Percentiles rank a stretch among this genome's conserved stretches.
Evolutionary conservation across 2,329 filamentous ascomycete species (phyloP).

Genomic region (Xylaria hypoxylon): DNA sequence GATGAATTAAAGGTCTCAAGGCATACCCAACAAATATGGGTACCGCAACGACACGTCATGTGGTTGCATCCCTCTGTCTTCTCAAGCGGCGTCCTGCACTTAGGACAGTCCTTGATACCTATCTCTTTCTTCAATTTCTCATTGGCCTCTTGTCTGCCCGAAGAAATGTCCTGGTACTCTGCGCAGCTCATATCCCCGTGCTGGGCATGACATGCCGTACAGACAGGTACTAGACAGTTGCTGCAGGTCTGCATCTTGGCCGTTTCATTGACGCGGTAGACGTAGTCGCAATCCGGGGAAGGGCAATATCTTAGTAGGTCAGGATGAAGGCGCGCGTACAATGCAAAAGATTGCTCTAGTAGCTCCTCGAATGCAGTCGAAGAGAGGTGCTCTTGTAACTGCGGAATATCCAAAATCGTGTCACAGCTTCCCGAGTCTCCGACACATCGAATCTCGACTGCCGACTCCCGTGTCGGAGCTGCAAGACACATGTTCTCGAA

Average conservation of each 20-base stretch:
- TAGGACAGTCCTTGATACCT: constrained; percentile 57
- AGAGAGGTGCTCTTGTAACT: constrained; percentile 48
- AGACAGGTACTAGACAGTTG: constrained; percentile 52
- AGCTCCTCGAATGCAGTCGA: constrained; percentile 27
- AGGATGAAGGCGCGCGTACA: constrained; percentile 52
- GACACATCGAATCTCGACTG: constrained; percentile 45
- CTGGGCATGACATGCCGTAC: constrained; percentile 52
- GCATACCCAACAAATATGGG: constrained; percentile 63
- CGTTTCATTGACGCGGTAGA: constrained; percentile 53
- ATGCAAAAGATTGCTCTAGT: constrained; percentile 48
- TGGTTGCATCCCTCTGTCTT: constrained; percentile 61
- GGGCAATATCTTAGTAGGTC: constrained; percentile 55
- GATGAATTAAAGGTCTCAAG: constrained; percentile 51
- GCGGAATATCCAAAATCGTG: constrained; percentile 42
- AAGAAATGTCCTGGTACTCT: constrained; percentile 48
- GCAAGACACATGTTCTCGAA: constrained; percentile 52
- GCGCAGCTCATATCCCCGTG: constrained; percentile 53
- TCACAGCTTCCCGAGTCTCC: constrained; percentile 46
- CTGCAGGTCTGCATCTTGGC: constrained; percentile 46
- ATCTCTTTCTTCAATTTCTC: constrained; percentile 50
- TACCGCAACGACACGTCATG: constrained; percentile 57
- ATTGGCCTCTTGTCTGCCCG: constrained; percentile 46
- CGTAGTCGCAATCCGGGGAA: constrained; percentile 56
- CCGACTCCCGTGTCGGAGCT: constrained; percentile 31
- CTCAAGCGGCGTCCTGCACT: constrained; percentile 55